These are phyloP conservation scores for Puccinia novopanici DNA, from an alignment of 1,284 basidiomycete genomes.

Conservation along the genomic window DNA sequence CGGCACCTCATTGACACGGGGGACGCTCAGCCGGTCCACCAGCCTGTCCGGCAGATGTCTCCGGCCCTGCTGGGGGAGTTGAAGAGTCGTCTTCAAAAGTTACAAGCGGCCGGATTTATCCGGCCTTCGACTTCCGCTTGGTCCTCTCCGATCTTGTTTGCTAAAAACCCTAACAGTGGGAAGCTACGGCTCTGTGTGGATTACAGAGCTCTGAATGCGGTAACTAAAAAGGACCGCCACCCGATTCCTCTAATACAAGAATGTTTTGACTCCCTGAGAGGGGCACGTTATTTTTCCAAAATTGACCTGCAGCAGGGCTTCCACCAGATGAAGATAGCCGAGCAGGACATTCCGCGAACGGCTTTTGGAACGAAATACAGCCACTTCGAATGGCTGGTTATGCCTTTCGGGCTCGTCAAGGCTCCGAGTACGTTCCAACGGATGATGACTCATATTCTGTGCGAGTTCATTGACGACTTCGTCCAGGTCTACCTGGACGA, in stretches of 20 bases:
- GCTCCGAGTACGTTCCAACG: too few species aligned
- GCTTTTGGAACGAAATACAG: too few species aligned
- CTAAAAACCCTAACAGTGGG: not conserved
- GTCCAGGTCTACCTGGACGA: conserved; percentile 51
- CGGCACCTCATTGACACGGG: too few species aligned
- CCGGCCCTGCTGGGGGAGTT: conserved; percentile 6
- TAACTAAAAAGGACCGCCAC: conserved; percentile 30
- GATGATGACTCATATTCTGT: conserved; percentile 21
- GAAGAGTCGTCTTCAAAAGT: not conserved
- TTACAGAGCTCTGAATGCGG: conserved; percentile 3
- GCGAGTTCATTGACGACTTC: conserved; percentile 11
- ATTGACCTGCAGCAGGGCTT: too few species aligned
- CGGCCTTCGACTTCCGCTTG: conserved; percentile 24
- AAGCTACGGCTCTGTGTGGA: conserved; percentile 24
- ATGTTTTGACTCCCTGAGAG: too few species aligned
- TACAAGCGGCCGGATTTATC: conserved; percentile 24
- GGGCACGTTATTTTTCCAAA: too few species aligned
- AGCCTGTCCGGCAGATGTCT: conserved; percentile 9
- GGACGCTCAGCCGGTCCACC: conserved; percentile 1
- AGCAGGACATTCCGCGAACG: too few species aligned
- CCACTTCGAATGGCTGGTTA: not conserved
- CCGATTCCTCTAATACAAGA: conserved; percentile 35
- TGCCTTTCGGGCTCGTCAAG: not conserved
- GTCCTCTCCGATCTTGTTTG: conserved; percentile 18
- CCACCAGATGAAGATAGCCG: too few species aligned